Conservation (phyloP, 1,139 yeast species). For the Blastobotrys buckinghamii region DNA sequence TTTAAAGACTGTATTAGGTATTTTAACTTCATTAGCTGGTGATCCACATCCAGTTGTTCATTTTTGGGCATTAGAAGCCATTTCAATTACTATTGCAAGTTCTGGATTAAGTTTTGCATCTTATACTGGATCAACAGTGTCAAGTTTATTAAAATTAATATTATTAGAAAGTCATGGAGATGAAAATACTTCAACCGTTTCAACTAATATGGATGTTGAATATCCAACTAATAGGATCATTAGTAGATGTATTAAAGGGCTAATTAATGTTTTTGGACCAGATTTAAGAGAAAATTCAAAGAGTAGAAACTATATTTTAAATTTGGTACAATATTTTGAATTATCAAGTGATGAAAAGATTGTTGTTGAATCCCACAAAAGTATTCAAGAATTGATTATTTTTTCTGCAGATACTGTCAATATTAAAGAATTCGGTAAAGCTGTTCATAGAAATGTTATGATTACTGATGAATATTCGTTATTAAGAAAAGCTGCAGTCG, state of each 20-base stretch:
- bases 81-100: conserved; percentile 49
- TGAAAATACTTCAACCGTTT: conserved; percentile 39
- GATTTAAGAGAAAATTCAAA: conserved; percentile 34
- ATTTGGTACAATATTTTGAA: conserved; percentile 31
- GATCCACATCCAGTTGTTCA: conserved; percentile 89
- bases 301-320: conserved; percentile 20
- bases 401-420: conserved; percentile 31
- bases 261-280: conserved; percentile 48
- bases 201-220: conserved; percentile 44
- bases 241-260: conserved; percentile 38
- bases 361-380: conserved; percentile 26
- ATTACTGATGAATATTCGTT: conserved; percentile 15
- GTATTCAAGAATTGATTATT: conserved; percentile 27
- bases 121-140: conserved; percentile 42
- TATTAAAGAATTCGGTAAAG: conserved; percentile 22
- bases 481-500: conserved; percentile 32
- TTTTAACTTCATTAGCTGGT: conserved; percentile 52
- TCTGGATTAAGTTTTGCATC: conserved; percentile 46
- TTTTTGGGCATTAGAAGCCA: conserved; percentile 60
- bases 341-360: conserved; percentile 26
- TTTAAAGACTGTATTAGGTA: conserved; percentile 47
- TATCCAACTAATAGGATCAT: conserved; percentile 38
- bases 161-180: conserved; percentile 52
- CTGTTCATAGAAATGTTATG: conserved; percentile 27
- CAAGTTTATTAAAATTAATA: conserved; percentile 42